Evolutionary conservation across 2,329 filamentous ascomycete species (phyloP).

Genomic region (Botrytis aclada): DNA sequence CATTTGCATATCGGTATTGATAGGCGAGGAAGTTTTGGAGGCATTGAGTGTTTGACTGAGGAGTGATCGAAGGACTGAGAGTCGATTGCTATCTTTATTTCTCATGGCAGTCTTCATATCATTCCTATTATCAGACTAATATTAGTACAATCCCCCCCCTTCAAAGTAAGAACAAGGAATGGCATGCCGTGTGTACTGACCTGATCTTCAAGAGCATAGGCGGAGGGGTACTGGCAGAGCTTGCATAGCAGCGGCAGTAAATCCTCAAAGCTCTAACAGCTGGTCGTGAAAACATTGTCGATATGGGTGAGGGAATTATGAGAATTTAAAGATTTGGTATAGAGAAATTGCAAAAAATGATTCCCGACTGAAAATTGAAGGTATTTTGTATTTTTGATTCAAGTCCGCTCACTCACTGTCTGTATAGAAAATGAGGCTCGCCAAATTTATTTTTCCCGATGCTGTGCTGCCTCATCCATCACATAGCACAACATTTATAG

Average conservation of each 20-base stretch:
- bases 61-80: slow-evolving; percentile 66
- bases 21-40: slow-evolving; percentile 68
- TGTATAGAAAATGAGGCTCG: slow-evolving; percentile 10
- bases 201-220: slow-evolving; percentile 40
- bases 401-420: background rate
- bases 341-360: background rate
- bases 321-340: background rate
- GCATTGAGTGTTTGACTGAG: slow-evolving; percentile 71
- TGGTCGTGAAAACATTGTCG: slow-evolving; percentile 27
- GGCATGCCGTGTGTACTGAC: slow-evolving; percentile 24
- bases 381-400: background rate
- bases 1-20: slow-evolving; percentile 67
- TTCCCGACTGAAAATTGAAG: background rate
- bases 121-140: slow-evolving; percentile 29
- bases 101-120: slow-evolving; percentile 67
- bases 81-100: slow-evolving; percentile 60
- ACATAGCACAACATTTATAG: slow-evolving; percentile 1
- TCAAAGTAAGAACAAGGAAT: background rate
- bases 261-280: slow-evolving; percentile 29
- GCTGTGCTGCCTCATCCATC: background rate
- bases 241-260: slow-evolving; percentile 33
- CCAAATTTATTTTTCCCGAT: slow-evolving; percentile 3
- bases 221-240: slow-evolving; percentile 31
- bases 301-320: background rate
- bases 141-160: background rate